Percentiles rank a stretch among this genome's conserved stretches.
These are phyloP conservation scores for Arxiozyma slooffiae DNA, from an alignment of 1,139 yeast species.

Conservation along the genomic window DNA sequence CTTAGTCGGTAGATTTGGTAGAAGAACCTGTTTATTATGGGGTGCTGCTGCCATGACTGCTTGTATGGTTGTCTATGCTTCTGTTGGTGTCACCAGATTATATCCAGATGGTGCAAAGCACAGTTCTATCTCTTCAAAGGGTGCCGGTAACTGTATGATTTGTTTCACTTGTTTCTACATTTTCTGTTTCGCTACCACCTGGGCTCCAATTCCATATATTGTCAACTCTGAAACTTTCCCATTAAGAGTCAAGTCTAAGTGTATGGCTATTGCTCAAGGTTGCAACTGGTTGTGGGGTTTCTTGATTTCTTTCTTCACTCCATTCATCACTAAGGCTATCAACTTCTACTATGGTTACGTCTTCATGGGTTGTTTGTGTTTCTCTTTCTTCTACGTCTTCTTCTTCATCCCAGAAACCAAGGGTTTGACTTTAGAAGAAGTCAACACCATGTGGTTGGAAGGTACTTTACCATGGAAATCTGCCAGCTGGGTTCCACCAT, in stretches of 20 bases:
- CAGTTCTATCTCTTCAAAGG: conserved; percentile 35
- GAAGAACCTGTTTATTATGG: conserved; percentile 50
- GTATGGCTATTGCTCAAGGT: conserved; percentile 59
- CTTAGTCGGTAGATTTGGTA: conserved; percentile 57
- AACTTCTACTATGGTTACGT: conserved; percentile 45
- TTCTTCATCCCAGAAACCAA: conserved; percentile 59
- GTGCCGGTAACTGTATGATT: conserved; percentile 69
- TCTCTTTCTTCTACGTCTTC: conserved; percentile 51
- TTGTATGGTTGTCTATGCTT: conserved; percentile 54
- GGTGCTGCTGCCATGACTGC: conserved; percentile 57
- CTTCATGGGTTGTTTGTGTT: conserved; percentile 55
- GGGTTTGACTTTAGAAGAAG: conserved; percentile 61
- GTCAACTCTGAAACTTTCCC: conserved; percentile 71
- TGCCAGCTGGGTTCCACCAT: conserved; percentile 18
- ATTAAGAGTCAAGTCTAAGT: conserved; percentile 66
- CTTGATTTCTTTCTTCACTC: conserved; percentile 25
- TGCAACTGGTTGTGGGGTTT: conserved; percentile 74
- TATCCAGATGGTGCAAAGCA: conserved; percentile 46
- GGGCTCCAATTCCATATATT: conserved; percentile 39
- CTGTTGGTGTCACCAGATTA: conserved; percentile 54
- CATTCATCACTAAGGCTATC: conserved; percentile 10
- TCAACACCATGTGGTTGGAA: conserved; percentile 45
- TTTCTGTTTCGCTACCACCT: conserved; percentile 60
- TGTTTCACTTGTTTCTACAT: conserved; percentile 68
- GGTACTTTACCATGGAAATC: conserved; percentile 39